Evolutionary conservation across 495 filamentous ascomycete genomes (phyloP), one percentile per base, ranked within the genome.

Genomic region (Hypoxylon fragiforme): DNA sequence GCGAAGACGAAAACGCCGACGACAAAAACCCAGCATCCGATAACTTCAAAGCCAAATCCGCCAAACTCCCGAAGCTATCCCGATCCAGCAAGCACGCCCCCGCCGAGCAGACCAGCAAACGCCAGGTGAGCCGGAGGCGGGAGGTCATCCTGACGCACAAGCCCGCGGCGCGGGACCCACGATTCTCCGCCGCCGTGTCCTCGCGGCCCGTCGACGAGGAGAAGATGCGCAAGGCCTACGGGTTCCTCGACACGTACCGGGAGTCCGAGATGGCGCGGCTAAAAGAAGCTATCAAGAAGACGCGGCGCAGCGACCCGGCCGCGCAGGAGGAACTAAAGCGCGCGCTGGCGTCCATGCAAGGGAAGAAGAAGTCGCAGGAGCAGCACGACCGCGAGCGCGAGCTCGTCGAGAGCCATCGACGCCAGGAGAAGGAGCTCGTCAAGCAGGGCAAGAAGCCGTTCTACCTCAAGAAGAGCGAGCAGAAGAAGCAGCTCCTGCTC

Each of bases 401-500:
- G 54, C 69, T 97, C 7, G 45, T 89, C 26, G 74, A 79, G 20
- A 81, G 86, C 68, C 91, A 96, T 70, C 82, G 86, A 57, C 84
- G 81, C 73, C 76, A 84, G 63, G 94, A 98, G 81, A 89, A 88
- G 71, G 86, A 91, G 70, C 69, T 87, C 46, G 82, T 97, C 21
- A 80, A 77, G 60, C 81, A 91, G 72, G 94, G 94, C 16, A 96
- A 97, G 83, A 85, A 84, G 77, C 92, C 92, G 4, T 98, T 91
- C 66, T 96, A 87, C 67, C 74, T 97, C 57, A 97, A 97, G 81
- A 84, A 87, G 71, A 84, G 82, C 51, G 91, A 96, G 72, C 78
- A 91, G 72, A 96, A 95, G 83, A 91, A 91, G 73, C 70, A 84
- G 67, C 75, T 90, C 21, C 71, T 96, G 50, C 69, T 88, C 54